phyloP scores from a whole-genome alignment of 805 yeast genomes.

The Candida hungchunana region DNA sequence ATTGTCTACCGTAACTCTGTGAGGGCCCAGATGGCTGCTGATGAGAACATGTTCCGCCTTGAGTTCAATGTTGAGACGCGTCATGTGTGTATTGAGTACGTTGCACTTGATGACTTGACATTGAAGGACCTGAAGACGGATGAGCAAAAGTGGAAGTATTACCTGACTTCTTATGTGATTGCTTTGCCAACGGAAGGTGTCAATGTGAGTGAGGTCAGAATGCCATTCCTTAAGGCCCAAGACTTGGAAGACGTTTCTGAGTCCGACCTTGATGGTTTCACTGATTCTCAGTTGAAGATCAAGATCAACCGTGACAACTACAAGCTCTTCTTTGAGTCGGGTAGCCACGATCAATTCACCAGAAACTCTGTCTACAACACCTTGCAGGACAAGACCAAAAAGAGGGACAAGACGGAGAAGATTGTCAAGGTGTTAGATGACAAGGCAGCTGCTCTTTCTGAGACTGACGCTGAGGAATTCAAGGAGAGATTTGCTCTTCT shows the following conservation, averaged over 20 bases:
- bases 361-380: constrained; percentile 49
- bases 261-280: constrained; percentile 52
- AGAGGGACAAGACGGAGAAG: constrained; percentile 31
- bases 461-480: constrained; percentile 8
- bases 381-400: constrained; percentile 31
- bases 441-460: constrained; percentile 3
- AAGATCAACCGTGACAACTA: constrained; percentile 76
- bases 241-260: constrained; percentile 40
- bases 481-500: constrained; percentile 6
- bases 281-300: constrained; percentile 69
- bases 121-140: constrained; percentile 63
- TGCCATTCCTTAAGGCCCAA: constrained; percentile 71
- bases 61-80: constrained; percentile 53
- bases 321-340: constrained; percentile 74
- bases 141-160: constrained; percentile 88
- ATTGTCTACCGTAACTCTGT: constrained; percentile 87
- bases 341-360: constrained; percentile 74
- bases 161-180: constrained; percentile 87
- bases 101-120: constrained; percentile 85
- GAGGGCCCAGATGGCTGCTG: constrained; percentile 72
- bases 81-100: constrained; percentile 68
- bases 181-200: constrained; percentile 98
- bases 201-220: constrained; percentile 63
- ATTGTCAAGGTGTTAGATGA: constrained; percentile 13
- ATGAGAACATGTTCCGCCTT: constrained; percentile 91